Base-by-base conservation (phyloP, 768 basidiomycete species). In the Termitomyces sp. region DNA sequence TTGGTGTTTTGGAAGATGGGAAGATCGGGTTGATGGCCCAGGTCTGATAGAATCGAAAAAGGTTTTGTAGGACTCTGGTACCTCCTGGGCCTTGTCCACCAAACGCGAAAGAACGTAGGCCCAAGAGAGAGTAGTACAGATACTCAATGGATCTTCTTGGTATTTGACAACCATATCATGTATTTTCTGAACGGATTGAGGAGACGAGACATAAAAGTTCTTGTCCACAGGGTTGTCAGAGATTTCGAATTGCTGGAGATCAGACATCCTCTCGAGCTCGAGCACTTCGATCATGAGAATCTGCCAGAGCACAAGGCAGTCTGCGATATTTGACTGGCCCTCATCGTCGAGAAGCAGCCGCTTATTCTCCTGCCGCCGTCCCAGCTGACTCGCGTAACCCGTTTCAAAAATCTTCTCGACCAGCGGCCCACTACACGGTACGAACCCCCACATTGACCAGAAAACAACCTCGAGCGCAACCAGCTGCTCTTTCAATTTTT, bases 401-500 rank as follows among this genome's bases (percentile, higher is more conserved):
- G 85, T 79, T 61, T 87, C 80, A 70, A 86, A 85, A 42, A 94
- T 81, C 57, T 77, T 75, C 65, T 81, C 78, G 34, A 92, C 86
- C 59, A 89, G 68, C 4, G 81, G 75, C 2, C 88, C 91, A 42
- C 78, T 81, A 66, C 91, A 88, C 0, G 87, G 73, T 11, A 84
- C 83, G 60, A 85, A 87, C 12, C 83, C 86, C 86, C 89, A 96
- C 83, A 94, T 88, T 5, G 86, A 82, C 85, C 92, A 92, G 73
- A 97, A 98, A 49, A 97, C 78, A 38, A 96, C 84, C 65, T 97
- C 93, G 53, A 97, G 76, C 47, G 94, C 70, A 11, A 87, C 86
- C 46, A 94, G 76, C 71, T 96, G 96, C 68, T 95, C 88, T 67
- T 83, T 84, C 37, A 82, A 69, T 67, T 85, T 88, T 72, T 93